These are phyloP conservation scores for Aspergillus fijiensis DNA, from an alignment of 2,329 filamentous ascomycete genomes.

Conservation along the genomic window DNA sequence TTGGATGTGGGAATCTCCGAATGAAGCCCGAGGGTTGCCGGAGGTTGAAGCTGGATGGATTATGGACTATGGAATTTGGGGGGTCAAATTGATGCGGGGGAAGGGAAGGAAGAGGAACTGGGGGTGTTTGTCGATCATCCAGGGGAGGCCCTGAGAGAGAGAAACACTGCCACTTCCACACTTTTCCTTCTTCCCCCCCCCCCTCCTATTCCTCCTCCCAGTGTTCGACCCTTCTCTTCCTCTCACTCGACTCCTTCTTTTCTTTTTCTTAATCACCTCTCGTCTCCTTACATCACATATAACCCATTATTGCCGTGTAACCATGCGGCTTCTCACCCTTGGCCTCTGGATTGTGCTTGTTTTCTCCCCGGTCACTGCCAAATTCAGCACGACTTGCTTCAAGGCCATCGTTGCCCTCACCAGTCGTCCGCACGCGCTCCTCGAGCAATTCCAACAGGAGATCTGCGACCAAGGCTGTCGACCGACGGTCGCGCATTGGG, in stretches of 20 bases:
- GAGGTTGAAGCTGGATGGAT: background rate
- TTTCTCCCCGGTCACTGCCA: conserved; percentile 22
- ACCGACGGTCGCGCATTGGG: conserved; percentile 36
- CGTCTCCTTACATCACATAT: background rate
- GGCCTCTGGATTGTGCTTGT: conserved; percentile 18
- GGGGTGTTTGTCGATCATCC: conserved; percentile 9
- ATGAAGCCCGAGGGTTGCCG: background rate
- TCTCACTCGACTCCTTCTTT: background rate
- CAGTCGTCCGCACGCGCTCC: conserved; percentile 31
- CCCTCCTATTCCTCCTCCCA: background rate
- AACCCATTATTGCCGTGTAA: background rate
- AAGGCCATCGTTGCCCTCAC: conserved; percentile 75
- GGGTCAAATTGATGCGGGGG: background rate
- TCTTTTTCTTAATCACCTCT: background rate
- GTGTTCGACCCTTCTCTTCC: no score
- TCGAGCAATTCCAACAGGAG: conserved; percentile 35
- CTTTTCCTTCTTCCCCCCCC: background rate
- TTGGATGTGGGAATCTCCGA: background rate
- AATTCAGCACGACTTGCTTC: conserved; percentile 66
- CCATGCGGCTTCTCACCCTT: conserved; percentile 22
- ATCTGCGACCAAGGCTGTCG: conserved; percentile 36
- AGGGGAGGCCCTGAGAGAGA: background rate
- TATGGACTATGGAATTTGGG: background rate
- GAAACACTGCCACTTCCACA: background rate
- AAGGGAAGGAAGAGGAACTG: background rate